phyloP scores from a whole-genome alignment of 148 eudicot genomes.

The Fallopia convolvulus region DNA sequence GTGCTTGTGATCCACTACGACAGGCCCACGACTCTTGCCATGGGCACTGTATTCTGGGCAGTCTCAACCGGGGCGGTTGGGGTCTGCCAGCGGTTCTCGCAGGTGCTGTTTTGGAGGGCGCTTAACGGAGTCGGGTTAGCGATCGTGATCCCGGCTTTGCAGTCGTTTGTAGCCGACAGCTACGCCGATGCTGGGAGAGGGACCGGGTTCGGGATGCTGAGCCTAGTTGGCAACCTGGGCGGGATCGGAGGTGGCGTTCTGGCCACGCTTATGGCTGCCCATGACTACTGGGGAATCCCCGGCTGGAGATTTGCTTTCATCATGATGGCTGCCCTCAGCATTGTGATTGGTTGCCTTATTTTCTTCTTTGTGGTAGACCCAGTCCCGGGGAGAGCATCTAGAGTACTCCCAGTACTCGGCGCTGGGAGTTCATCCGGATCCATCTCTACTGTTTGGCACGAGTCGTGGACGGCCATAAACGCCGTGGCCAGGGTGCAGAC shows the following conservation, averaged over 20 bases:
- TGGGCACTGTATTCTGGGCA: slow-evolving; percentile 87
- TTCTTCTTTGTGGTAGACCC: slow-evolving; percentile 79
- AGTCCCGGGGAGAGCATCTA: slow-evolving; percentile 7
- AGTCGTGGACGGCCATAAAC: slow-evolving; percentile 77
- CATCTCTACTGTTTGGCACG: slow-evolving; percentile 37
- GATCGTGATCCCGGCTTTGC: slow-evolving; percentile 89
- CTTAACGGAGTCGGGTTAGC: slow-evolving; percentile 92
- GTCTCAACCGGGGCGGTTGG: slow-evolving; percentile 90
- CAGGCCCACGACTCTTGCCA: slow-evolving; percentile 78
- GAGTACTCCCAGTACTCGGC: background rate
- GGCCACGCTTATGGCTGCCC: slow-evolving; percentile 84
- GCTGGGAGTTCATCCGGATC: slow-evolving; percentile 26
- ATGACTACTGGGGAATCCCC: slow-evolving; percentile 62
- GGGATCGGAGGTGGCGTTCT: slow-evolving; percentile 88
- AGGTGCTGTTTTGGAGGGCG: slow-evolving; percentile 89
- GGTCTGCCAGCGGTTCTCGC: slow-evolving; percentile 50
- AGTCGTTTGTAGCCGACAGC: slow-evolving; percentile 90
- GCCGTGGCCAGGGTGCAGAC: slow-evolving; percentile 59
- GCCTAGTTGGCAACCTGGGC: slow-evolving; percentile 72
- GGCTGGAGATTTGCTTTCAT: slow-evolving; percentile 88
- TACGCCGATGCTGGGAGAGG: slow-evolving; percentile 73
- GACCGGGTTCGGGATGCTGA: slow-evolving; percentile 75
- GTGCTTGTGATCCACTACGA: slow-evolving; percentile 69
- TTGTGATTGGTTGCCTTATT: slow-evolving; percentile 59
- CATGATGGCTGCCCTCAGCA: slow-evolving; percentile 63